Conservation (phyloP, 2,329 filamentous ascomycete genomes). For the Diaporthe humulicola region DNA sequence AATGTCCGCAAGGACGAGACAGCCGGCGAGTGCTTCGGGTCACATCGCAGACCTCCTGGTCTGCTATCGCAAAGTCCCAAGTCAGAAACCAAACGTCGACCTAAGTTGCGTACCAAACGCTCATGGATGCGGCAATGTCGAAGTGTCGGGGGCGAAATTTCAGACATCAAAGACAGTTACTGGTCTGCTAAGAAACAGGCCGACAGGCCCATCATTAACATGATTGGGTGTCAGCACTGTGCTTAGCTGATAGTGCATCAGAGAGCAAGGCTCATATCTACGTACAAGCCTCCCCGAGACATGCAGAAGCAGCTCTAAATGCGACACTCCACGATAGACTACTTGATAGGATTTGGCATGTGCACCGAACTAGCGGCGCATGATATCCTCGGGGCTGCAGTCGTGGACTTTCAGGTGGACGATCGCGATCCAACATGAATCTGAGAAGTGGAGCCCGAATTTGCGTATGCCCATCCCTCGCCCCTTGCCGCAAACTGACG, state of each 20-base stretch:
- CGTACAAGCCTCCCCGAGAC: not conserved
- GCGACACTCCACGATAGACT: not conserved
- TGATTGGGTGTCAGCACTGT: not conserved
- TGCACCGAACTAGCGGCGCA: not conserved
- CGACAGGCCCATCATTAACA: not conserved
- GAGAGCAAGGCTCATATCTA: not conserved
- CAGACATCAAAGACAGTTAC: no score
- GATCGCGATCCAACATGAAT: constrained; percentile 7
- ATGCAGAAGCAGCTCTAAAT: not conserved
- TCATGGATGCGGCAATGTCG: not conserved
- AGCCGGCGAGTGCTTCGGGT: not conserved
- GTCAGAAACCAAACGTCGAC: not conserved
- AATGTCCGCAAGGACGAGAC: not conserved
- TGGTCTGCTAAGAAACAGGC: not conserved
- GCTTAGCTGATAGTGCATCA: not conserved
- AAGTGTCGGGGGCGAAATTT: not conserved
- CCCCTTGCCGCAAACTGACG: not conserved
- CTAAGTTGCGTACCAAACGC: not conserved
- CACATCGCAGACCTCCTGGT: not conserved
- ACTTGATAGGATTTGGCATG: not conserved
- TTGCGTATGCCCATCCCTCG: not conserved
- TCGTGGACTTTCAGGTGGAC: not conserved
- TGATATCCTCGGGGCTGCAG: not conserved
- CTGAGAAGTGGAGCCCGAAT: constrained; percentile 17
- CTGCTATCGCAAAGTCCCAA: not conserved